Percentiles rank a stretch among this genome's conserved stretches.
Conservation (phyloP, 768 basidiomycete species). For the Agaricus subrufescens region DNA sequence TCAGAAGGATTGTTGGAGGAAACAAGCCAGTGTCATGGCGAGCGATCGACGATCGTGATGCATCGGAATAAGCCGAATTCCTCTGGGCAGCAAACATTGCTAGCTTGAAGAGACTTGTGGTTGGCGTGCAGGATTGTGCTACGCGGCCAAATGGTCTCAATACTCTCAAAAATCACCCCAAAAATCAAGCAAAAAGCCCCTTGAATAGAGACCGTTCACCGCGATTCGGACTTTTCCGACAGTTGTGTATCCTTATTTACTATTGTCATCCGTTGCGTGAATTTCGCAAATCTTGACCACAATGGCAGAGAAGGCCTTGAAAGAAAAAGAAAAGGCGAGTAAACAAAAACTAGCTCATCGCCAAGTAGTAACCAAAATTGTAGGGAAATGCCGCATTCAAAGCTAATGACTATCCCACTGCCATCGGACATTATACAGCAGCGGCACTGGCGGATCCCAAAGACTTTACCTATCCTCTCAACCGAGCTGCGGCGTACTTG, state of each 20-base stretch:
- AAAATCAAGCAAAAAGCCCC: no score
- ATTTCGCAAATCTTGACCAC: background rate
- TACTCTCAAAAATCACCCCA: no score
- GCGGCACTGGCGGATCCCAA: slow-evolving; percentile 68
- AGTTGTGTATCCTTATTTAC: background rate
- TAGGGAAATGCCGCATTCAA: slow-evolving; percentile 91
- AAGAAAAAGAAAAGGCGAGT: slow-evolving; percentile 32
- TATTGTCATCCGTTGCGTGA: background rate
- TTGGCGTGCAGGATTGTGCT: no score
- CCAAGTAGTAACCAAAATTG: background rate
- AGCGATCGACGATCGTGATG: slow-evolving; percentile 1
- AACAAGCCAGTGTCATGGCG: background rate
- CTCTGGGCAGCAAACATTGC: no score
- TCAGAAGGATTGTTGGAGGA: background rate
- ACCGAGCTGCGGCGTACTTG: slow-evolving; percentile 88
- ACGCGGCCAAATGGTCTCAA: no score
- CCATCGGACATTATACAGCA: slow-evolving; percentile 82
- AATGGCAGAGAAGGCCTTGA: slow-evolving; percentile 23
- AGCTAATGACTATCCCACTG: slow-evolving; percentile 66
- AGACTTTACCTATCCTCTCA: slow-evolving; percentile 79
- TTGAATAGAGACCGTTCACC: no score
- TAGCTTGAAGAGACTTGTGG: no score
- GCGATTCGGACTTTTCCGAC: no score
- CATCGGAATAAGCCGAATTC: background rate
- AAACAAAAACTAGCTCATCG: background rate